Evolutionary conservation across 345 rosid genomes (phyloP), one percentile per base, ranked within the genome.

Genomic region (Citrus trifoliata): DNA sequence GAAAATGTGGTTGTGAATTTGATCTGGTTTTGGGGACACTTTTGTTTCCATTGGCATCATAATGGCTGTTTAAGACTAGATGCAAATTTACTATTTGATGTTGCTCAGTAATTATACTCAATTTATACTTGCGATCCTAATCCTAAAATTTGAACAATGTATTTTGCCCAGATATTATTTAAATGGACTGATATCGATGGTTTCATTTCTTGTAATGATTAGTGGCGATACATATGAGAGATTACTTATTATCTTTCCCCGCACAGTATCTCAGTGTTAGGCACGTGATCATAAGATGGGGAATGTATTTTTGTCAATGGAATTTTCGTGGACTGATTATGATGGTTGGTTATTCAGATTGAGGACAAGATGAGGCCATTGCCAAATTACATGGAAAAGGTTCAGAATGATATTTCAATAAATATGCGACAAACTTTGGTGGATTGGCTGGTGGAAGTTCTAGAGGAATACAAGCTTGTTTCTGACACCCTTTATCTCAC

Each of bases 381-480:
- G 63, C 88, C 87, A 16, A 75, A 88, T 82, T 91, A 91, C 82
- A 78, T 93, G 51, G 91, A 87, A 73, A 82, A 76, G 46, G 82
- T 93, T n/a, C 95, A 93, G 76, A 88, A 81, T 35, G 93, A 89
- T 80, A 77, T 91, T 24, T 88, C 81, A 12, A 85, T 86, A 33
- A 87, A 85, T 58, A 93, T 93, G 97, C 80, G 93, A 78, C 90
- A 84, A 72, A 75, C 85, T 59, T 60, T 89, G 75, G 88, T 88
- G 66, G 95, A 88, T 79, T 91, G 93, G 97, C 75, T 89, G 82
- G 91, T 88, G 68, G 93, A 89, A 80, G 90, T 92, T 42, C 88
- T 92, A 9, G 93, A 90, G 74, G 95, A 91, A 73, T 89, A 89
- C 88, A 86, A 83, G 86, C 93, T 93, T 51, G 85, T 91, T 19